Evolutionary conservation across 2,329 filamentous ascomycete genomes (phyloP).

Genomic region (Sarocladium kiliense): DNA sequence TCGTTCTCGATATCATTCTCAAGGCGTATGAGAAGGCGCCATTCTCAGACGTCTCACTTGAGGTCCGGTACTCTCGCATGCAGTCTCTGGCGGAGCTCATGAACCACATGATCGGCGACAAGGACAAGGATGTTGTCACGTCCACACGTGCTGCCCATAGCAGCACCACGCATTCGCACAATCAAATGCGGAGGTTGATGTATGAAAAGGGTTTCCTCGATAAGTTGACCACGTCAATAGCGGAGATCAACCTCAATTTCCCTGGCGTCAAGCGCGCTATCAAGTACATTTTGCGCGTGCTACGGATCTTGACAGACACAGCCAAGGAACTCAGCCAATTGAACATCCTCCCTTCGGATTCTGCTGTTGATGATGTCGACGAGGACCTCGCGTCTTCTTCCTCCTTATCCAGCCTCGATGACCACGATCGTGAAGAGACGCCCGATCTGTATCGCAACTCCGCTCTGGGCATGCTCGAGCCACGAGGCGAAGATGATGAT

Average conservation of each 20-base stretch:
- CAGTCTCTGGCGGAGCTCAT: conserved; percentile 87
- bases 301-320: conserved; percentile 81
- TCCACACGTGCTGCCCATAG: conserved; percentile 33
- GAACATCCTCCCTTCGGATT: conserved; percentile 64
- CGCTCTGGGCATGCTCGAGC: conserved; percentile 89
- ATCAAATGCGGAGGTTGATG: conserved; percentile 89
- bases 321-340: conserved; percentile 80
- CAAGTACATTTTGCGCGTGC: conserved; percentile 89
- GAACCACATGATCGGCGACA: conserved; percentile 82
- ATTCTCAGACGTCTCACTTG: conserved; percentile 70
- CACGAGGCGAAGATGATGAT: conserved; percentile 73
- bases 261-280: conserved; percentile 89
- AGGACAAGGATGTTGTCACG: conserved; percentile 55
- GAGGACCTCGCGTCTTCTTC: conserved; percentile 85
- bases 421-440: conserved; percentile 79
- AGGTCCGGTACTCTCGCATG: conserved; percentile 82
- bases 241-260: conserved; percentile 93
- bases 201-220: conserved; percentile 96
- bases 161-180: conserved; percentile 55
- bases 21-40: conserved; percentile 89
- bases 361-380: conserved; percentile 65
- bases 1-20: conserved; percentile 88
- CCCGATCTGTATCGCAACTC: conserved; percentile 97
- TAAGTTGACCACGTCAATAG: conserved; percentile 83
- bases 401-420: conserved; percentile 82